These are phyloP conservation scores for Penicillium cinerascens DNA, from an alignment of 495 filamentous ascomycete genomes.

Conservation along the genomic window DNA sequence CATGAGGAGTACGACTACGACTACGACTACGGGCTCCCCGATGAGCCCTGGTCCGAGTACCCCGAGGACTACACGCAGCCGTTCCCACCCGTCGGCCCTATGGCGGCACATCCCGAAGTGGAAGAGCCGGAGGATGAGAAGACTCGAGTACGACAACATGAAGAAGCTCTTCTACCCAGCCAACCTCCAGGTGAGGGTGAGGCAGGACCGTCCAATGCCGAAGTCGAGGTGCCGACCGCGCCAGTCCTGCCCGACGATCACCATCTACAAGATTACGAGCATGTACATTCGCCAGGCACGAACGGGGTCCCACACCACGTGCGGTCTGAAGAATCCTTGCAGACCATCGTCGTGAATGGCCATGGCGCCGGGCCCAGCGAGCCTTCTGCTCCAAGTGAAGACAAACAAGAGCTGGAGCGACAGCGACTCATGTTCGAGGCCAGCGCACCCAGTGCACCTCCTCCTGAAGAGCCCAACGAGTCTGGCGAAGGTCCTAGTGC, in stretches of 20 bases:
- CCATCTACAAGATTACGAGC: slow-evolving; percentile 36
- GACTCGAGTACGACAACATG: slow-evolving; percentile 60
- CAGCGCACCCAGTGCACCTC: slow-evolving; percentile 51
- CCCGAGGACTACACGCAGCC: slow-evolving; percentile 22
- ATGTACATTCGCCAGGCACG: slow-evolving; percentile 25
- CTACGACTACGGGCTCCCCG: slow-evolving; percentile 17
- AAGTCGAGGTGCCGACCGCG: slow-evolving; percentile 28
- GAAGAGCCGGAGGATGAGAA: slow-evolving; percentile 65
- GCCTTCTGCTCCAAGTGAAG: slow-evolving; percentile 46
- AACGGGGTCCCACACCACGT: slow-evolving; percentile 31
- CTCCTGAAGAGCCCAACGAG: slow-evolving; percentile 44
- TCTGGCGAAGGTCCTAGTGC: slow-evolving; percentile 53
- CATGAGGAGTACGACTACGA: slow-evolving; percentile 39
- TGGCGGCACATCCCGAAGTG: slow-evolving; percentile 52
- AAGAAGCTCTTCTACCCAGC: slow-evolving; percentile 68
- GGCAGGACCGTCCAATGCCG: slow-evolving; percentile 46
- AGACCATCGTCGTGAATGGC: slow-evolving; percentile 33
- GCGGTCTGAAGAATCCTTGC: slow-evolving; percentile 39
- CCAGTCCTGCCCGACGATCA: slow-evolving; percentile 41
- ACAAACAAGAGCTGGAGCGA: slow-evolving; percentile 84
- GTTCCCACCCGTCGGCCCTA: slow-evolving; percentile 24
- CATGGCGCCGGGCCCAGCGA: slow-evolving; percentile 17
- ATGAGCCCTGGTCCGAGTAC: slow-evolving; percentile 32
- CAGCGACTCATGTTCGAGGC: slow-evolving; percentile 67
- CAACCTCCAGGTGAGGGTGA: slow-evolving; percentile 53